Evolutionary conservation across 805 yeast species (phyloP), one percentile per base, ranked within the genome.

Genomic region (Wickerhamomyces canadensis): DNA sequence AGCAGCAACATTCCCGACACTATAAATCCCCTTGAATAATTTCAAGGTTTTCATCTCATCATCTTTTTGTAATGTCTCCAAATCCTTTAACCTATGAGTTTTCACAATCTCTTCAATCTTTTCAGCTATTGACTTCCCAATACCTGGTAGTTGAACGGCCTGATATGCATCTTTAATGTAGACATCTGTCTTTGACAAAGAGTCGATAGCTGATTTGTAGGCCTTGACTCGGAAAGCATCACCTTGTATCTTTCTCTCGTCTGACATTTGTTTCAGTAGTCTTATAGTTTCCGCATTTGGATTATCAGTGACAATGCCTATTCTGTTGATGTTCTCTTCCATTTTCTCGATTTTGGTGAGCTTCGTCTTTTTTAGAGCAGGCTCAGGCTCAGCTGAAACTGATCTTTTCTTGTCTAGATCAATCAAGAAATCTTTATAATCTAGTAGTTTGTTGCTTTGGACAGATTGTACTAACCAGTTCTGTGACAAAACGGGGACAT

Each of bases 1-100:
- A 0, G 80, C 74, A 4, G 56, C 52, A 6, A 36, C 47, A 4
- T 62, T 57, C 0, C 80, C 81, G 8, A 76, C 76, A 1, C 80
- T 78, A 45, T 68, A 64, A 4, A 76, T 64, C 1, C 63, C 57
- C 28, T 58, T 53, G 31, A 76, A 64, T 29, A 51, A 37, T 16
- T 52, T 48, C 24, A 70, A 35, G 4, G 57, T 44, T 12, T 47
- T 38, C 12, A 53, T 35, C 13, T 51, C 41, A 11, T 53, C 54
- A 34, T 64, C 61, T 45, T 33, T 50, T 44, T 35, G 43, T 31
- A 37, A 45, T 15, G 19, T 43, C 27, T 33, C 52, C 41, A 44
- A 52, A 34, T 35, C 56, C 36, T 23, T 31, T 21, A 61, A 43
- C 3, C 38, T 37, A 27, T 68, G 67, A 0, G 73, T 69, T 5